Percentiles rank a stretch among this genome's conserved stretches.
Evolutionary conservation across 2,329 filamentous ascomycete species (phyloP).

Genomic region (Alternaria angustiovoidea): DNA sequence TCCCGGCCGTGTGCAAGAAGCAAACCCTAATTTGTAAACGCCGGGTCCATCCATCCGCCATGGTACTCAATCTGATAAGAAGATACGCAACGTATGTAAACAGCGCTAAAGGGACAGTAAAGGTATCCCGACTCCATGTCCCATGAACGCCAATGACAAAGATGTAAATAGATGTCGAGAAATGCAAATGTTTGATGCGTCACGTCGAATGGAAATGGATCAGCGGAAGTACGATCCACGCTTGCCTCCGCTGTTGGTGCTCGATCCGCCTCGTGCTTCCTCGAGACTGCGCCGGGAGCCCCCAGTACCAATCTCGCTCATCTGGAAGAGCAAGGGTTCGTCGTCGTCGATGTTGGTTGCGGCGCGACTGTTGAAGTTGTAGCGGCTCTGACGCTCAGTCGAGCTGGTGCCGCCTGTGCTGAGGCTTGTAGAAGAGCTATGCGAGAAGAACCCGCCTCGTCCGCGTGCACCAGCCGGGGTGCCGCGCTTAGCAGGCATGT

Average conservation of each 20-base stretch:
- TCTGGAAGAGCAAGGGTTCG: conserved; percentile 75
- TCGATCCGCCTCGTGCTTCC: conserved; percentile 44
- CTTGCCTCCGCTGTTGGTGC: conserved; percentile 36
- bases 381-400: conserved; percentile 49
- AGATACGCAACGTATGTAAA: not conserved
- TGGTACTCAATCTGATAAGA: conserved; percentile 17
- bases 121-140: not conserved
- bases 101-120: not conserved
- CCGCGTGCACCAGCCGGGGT: conserved; percentile 35
- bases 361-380: conserved; percentile 56
- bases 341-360: conserved; percentile 63
- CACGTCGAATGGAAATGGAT: not conserved
- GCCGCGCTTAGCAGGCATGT: conserved; percentile 40
- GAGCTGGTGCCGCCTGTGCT: conserved; percentile 46
- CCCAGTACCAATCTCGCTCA: conserved; percentile 70
- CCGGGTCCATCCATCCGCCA: conserved; percentile 14
- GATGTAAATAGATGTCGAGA: conserved; percentile 4
- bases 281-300: conserved; percentile 49
- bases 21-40: conserved; percentile 1
- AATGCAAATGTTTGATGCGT: not conserved
- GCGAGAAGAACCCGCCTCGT: conserved; percentile 43
- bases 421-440: conserved; percentile 41
- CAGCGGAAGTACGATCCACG: conserved; percentile 34
- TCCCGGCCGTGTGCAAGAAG: not conserved
- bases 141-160: not conserved